Evolutionary conservation across 2,329 filamentous ascomycete genomes (phyloP), one percentile per base, ranked within the genome.

Genomic region (Clonostachys chloroleuca): DNA sequence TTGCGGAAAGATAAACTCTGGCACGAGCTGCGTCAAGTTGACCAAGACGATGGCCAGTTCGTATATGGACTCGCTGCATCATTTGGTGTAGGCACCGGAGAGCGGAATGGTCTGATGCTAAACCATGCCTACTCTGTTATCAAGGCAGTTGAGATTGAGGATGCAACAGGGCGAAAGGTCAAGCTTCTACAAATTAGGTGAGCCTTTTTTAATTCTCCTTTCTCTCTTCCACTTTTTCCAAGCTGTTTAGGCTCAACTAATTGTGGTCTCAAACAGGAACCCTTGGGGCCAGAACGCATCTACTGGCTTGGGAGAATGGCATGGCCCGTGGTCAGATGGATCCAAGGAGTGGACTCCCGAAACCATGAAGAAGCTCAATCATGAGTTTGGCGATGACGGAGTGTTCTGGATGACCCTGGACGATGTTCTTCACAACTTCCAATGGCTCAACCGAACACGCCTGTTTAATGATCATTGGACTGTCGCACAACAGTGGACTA

Each of bases 341-440:
- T 86, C 82, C 6, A 81, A 84, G 53, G 79, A 89, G 59, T 90
- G 86, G 86, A 89, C 83, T 2, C 70, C 84, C 0, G 79, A 87
- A 56, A 87, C 84, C 84, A 83, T 89, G 68, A 65, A 78, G 51
- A 78, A 80, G 51, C 69, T 89, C 4, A 70, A 76, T 24, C 82
- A 88, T 59, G 77, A 76, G 44, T 87, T 87, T 53, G 84, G 83
- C 16, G 82, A 88, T 53, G 83, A 87, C 53, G 84, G 84, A 14
- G 70, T 67, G 16, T 73, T 72, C 52, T 72, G 72, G 72, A 74
- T 73, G 65, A 60, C 66, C 6, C 73, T 65, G 52, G 56, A 61
- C 30, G 72, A 75, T 51, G 62, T 75, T 51, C 63, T 75, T 2
- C 61, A 68, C 18, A 72, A 66, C 36, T 75, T 74, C 56, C 62